phyloP scores from a whole-genome alignment of 2,329 filamentous ascomycete genomes.

The Diaporthe vexans region DNA sequence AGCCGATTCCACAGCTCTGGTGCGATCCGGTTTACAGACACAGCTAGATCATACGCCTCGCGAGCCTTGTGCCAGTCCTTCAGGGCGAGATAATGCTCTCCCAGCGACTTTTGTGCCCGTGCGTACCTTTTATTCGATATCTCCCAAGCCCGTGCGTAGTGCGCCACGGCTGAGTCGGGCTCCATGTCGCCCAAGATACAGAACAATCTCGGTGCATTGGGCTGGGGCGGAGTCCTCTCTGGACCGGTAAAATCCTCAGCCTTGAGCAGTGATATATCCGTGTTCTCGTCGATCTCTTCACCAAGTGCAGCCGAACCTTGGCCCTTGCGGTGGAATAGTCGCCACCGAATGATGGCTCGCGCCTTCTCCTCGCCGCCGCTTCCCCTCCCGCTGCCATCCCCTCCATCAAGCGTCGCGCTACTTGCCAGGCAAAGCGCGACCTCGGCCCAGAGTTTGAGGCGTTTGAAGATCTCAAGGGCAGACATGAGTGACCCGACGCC shows the following conservation, averaged over 20 bases:
- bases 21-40: conserved; percentile 85
- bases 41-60: conserved; percentile 82
- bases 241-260: conserved; percentile 70
- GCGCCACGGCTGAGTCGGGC: conserved; percentile 68
- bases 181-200: conserved; percentile 96
- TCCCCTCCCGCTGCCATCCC: conserved; percentile 68
- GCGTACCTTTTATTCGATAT: conserved; percentile 86
- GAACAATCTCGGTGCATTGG: conserved; percentile 88
- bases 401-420: conserved; percentile 71
- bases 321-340: conserved; percentile 79
- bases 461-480: conserved; percentile 95
- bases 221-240: conserved; percentile 77
- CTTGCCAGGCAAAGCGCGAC: conserved; percentile 89
- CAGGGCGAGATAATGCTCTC: conserved; percentile 78
- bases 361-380: conserved; percentile 83
- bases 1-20: conserved; percentile 90
- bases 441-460: conserved; percentile 94
- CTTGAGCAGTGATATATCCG: conserved; percentile 70
- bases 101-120: conserved; percentile 88
- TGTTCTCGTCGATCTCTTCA: conserved; percentile 65
- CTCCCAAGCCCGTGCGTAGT: conserved; percentile 91
- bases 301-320: conserved; percentile 47
- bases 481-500: conserved; percentile 88
- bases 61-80: conserved; percentile 79
- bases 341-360: conserved; percentile 79